Evolutionary conservation across 1,284 basidiomycete species (phyloP), one percentile per base, ranked within the genome.

Genomic region (Austroboletus niveus): DNA sequence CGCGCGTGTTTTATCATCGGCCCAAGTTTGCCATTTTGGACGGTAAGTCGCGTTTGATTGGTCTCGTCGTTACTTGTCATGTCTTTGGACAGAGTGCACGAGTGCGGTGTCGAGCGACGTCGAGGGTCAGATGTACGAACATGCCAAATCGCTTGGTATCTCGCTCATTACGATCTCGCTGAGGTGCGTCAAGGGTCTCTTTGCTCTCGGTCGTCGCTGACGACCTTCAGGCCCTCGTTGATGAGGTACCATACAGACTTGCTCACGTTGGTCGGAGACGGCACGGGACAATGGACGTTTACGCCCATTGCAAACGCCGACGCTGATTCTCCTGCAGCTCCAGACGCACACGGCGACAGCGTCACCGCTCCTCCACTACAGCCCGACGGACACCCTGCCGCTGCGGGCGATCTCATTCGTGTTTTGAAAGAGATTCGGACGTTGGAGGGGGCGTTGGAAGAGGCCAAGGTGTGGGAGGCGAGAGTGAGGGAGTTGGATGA

Each of bases 71-170:
- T 4, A 0, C 1, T 7, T 5, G 5, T 17, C 40, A 17, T 9
- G 43, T 15, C 36, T 17, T 20, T 48, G 9, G 11, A 47, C 32
- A 89, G 95, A 98, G 69, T 96, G 93, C 71, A 98, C 95, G 5
- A 94, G 90, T 56, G 96, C 96, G 1, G 94, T 99, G 7, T 97
- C 94, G 9, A 94, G 92, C 51, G 96, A 98, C 64, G 94, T 98
- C 20, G 95, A 98, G 68, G 94, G 94, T 0, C 76, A 87, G 54
- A 95, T 99, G 92, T 98, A 98, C 72, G 89, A 96, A 65, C 86
- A 92, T 59, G 90, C 92, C 35, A 98, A 98, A 71, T 79, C 84
- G n/a, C 73, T 94, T 12, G 94, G 89, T 3, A 95, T 98, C 63
- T 97, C 95, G 0, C 79, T 99, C 43, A 89, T 98, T 58, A 96